These are phyloP conservation scores for Suillus decipiens DNA, from an alignment of 768 basidiomycete species.

Conservation along the genomic window DNA sequence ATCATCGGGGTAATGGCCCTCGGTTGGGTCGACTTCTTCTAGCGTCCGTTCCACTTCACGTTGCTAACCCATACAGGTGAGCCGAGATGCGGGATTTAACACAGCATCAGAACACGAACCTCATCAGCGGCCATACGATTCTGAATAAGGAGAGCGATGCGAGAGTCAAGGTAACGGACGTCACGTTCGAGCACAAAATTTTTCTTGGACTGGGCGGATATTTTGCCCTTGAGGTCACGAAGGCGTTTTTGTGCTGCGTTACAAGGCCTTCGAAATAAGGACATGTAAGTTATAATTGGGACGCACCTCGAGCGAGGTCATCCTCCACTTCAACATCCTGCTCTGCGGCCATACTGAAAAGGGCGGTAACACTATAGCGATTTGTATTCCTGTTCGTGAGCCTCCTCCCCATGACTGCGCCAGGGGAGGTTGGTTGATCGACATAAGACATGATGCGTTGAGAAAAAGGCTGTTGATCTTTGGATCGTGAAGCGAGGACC, in stretches of 20 bases:
- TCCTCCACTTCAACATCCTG: conserved; percentile 98
- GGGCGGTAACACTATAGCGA: conserved; percentile 92
- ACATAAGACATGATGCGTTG: conserved; percentile 54
- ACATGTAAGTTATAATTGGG: background rate
- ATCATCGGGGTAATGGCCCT: conserved; percentile 93
- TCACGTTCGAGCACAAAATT: conserved; percentile 99
- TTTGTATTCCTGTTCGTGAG: conserved; percentile 93
- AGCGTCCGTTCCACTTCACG: conserved; percentile 93
- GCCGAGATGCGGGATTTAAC: conserved; percentile 8
- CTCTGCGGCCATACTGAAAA: conserved; percentile 98
- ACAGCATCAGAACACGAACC: conserved; percentile 44
- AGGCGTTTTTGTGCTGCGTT: conserved; percentile 90
- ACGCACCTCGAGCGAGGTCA: conserved; percentile 88
- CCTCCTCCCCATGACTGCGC: conserved; percentile 67
- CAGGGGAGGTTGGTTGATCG: conserved; percentile 63
- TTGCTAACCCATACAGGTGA: conserved; percentile 55
- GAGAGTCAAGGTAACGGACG: conserved; percentile 95
- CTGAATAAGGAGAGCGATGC: conserved; percentile 96
- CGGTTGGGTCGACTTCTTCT: conserved; percentile 92
- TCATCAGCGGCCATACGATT: conserved; percentile 98
- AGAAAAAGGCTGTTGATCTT: conserved; percentile 2
- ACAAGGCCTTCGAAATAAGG: background rate
- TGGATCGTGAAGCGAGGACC: conserved; percentile 11
- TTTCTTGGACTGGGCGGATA: conserved; percentile 99
- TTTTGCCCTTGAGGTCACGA: conserved; percentile 93